Base-by-base conservation (phyloP, 805 yeast genomes). In the Lipomyces spencermartinsiae region DNA sequence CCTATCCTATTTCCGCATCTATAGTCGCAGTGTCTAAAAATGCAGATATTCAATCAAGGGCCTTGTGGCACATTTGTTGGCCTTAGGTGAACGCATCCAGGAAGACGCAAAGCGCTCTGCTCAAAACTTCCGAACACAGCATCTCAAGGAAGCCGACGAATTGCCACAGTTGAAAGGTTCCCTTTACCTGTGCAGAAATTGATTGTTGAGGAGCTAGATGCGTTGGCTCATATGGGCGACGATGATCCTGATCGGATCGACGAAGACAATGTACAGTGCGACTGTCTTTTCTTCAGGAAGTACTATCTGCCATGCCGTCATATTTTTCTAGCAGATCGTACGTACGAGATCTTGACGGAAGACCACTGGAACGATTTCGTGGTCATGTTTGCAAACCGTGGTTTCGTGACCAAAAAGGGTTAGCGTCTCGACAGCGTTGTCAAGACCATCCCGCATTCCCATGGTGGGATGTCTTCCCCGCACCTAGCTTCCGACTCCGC, bases 221-320 rank as follows among this genome's bases (percentile, higher is more conserved):
- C 55, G 31, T 22, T 51, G 55, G 1, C 4, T 7, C 31, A 19
- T 10, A 51, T 51, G 53, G 12, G 37, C 37, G 53, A 46, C 53
- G 53, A 46, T 10, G 31, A 19, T 19, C 31, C 22, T 2, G 31
- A 12, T 22, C 25, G 19, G 0, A 46, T 51, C 31, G 55, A 19
- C 16, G 31, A 19, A 8, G 12, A n/a, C 31, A 29, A 51, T 4
- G 55, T 51, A 29, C 31, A 51, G 31, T 51, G 55, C 55, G 55
- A 19, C 16, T 51, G 55, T 7, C 12, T 14, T 22, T 51, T 51
- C 31, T 51, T 10, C 55, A 29, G 31, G 31, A 51, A 51, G 31
- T 51, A 51, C 31, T 14, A 10, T 14, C 55, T 51, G 31, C 55
- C 55, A 9, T 51, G 55, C 31, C 29, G 55, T 22, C 55, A 51